phyloP scores from a whole-genome alignment of 148 eudicot species.

The Limonium bicolor region DNA sequence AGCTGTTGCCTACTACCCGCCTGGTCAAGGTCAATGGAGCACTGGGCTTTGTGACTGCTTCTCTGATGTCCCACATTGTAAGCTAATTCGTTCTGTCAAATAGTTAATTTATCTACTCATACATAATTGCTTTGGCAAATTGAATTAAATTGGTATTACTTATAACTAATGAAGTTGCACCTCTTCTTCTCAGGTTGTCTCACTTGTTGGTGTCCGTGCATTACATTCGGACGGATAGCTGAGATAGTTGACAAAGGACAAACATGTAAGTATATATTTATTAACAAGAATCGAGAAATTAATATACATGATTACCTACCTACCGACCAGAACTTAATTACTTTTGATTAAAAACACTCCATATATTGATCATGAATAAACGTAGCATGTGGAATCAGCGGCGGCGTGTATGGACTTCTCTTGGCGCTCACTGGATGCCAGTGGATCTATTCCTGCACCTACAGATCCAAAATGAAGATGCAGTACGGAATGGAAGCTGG shows the following conservation, averaged over 20 bases:
- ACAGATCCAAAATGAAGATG: conserved; percentile 17
- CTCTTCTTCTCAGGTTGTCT: neutral
- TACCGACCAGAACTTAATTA: neutral
- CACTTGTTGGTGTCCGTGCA: conserved; percentile 7
- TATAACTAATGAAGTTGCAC: neutral
- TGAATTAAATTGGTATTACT: neutral
- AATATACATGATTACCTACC: too few species aligned
- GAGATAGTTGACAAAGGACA: conserved; percentile 17
- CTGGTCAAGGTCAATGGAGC: too few species aligned
- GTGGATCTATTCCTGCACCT: conserved; percentile 19
- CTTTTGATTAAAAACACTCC: neutral
- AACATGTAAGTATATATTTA: conserved; percentile 14
- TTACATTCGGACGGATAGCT: conserved; percentile 3
- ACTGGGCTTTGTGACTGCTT: too few species aligned
- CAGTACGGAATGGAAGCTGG: conserved; percentile 14
- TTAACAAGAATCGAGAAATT: neutral
- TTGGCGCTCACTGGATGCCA: conserved; percentile 11
- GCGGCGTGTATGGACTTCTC: conserved; percentile 8
- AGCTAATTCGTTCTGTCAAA: neutral
- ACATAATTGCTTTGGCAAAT: too few species aligned
- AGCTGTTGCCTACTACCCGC: too few species aligned
- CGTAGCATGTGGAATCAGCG: conserved; percentile 19
- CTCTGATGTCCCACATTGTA: conserved; percentile 9
- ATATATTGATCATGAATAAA: neutral
- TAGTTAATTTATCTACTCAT: too few species aligned